These are phyloP conservation scores for Termitomyces sp. DNA, from an alignment of 768 basidiomycete genomes.

Conservation along the genomic window DNA sequence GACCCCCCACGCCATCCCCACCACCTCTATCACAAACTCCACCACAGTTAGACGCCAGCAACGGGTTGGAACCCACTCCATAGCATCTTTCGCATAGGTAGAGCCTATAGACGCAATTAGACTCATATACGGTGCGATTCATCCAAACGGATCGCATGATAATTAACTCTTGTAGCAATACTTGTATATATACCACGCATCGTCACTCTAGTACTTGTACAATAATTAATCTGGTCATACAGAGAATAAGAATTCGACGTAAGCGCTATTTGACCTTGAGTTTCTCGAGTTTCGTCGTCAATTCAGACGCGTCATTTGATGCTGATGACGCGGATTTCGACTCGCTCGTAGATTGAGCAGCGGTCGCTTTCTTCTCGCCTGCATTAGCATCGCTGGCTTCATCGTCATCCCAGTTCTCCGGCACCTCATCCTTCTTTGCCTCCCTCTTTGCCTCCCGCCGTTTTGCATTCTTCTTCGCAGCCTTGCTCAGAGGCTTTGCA, in stretches of 20 bases:
- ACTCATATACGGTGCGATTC: slow-evolving; percentile 7
- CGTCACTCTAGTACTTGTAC: slow-evolving; percentile 6
- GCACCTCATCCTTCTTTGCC: slow-evolving; percentile 47
- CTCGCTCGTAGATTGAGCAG: background rate
- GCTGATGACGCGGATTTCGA: background rate
- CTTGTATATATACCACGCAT: slow-evolving; percentile 22
- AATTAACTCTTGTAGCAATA: slow-evolving; percentile 35
- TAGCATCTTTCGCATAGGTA: slow-evolving; percentile 10
- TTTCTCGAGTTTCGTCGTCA: slow-evolving; percentile 51
- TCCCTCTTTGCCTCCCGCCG: slow-evolving; percentile 63
- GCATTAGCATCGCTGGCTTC: slow-evolving; percentile 35
- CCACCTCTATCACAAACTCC: slow-evolving; percentile 11
- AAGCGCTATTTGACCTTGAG: slow-evolving; percentile 43
- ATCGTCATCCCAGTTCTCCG: slow-evolving; percentile 77
- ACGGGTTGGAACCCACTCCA: slow-evolving; percentile 27
- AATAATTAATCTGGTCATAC: slow-evolving; percentile 13
- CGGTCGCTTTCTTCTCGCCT: background rate
- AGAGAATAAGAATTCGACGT: slow-evolving; percentile 1
- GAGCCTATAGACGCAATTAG: slow-evolving; percentile 4
- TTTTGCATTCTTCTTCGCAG: slow-evolving; percentile 79
- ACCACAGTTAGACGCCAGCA: slow-evolving; percentile 26
- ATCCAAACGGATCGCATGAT: slow-evolving; percentile 26
- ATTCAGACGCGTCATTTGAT: slow-evolving; percentile 13
- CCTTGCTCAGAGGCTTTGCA: slow-evolving; percentile 61
- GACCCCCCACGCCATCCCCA: slow-evolving; percentile 20